phyloP scores from a whole-genome alignment of 2,329 filamentous ascomycete genomes.

The Fusarium sp. region DNA sequence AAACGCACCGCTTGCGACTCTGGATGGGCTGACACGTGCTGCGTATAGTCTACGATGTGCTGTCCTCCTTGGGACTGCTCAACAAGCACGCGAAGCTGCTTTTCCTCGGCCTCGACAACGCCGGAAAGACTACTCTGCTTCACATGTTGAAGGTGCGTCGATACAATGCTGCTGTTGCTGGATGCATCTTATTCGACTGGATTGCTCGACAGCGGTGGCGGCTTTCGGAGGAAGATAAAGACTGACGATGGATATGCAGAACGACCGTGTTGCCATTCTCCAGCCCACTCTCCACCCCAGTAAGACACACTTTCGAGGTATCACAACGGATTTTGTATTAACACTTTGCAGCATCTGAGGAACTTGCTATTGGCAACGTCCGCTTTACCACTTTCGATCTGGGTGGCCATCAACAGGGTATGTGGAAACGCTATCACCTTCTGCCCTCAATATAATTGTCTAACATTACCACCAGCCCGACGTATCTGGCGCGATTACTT shows the following conservation, averaged over 20 bases:
- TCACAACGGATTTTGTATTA: constrained; percentile 17
- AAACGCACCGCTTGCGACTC: constrained; percentile 18
- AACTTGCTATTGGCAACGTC: constrained; percentile 91
- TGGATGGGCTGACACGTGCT: constrained; percentile 52
- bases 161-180: neutral
- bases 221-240: constrained; percentile 13
- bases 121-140: constrained; percentile 91
- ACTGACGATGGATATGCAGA: constrained; percentile 63
- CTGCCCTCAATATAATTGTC: neutral
- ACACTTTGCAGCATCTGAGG: constrained; percentile 77
- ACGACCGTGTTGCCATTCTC: constrained; percentile 91
- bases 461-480: constrained; percentile 71
- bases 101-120: constrained; percentile 93
- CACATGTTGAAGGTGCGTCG: constrained; percentile 91
- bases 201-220: constrained; percentile 12
- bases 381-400: constrained; percentile 96
- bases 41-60: constrained; percentile 81
- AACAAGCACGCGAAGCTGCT: constrained; percentile 98
- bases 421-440: constrained; percentile 30
- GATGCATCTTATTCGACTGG: constrained; percentile 1
- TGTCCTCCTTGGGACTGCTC: constrained; percentile 86
- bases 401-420: constrained; percentile 92
- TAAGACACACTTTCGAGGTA: constrained; percentile 59
- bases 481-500: constrained; percentile 98
- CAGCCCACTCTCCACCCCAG: constrained; percentile 93